A percentile compares a stretch with the other conserved stretches of the same genome.
phyloP scores from a whole-genome alignment of 1,284 basidiomycete genomes.

The Cystobasidiaceae sp. region DNA sequence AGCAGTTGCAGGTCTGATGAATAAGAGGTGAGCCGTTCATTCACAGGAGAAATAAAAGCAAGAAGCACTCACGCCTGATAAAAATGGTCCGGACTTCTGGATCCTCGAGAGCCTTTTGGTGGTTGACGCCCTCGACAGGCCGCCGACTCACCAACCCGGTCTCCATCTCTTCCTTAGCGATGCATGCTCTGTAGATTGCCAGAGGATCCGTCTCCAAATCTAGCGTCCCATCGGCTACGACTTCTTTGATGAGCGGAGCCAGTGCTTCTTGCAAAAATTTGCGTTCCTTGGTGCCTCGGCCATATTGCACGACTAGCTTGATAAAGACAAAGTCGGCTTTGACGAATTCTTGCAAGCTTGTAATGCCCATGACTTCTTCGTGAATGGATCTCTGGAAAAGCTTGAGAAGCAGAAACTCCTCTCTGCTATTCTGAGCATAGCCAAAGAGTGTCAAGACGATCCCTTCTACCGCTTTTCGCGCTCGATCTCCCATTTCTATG shows the following conservation, averaged over 20 bases:
- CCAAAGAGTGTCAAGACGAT: constrained; percentile 88
- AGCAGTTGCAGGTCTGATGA: constrained; percentile 78
- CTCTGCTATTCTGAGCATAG: constrained; percentile 88
- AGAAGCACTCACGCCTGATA: constrained; percentile 78
- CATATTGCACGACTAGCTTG: constrained; percentile 82
- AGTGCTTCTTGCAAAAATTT: constrained; percentile 77
- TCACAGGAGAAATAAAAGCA: not conserved
- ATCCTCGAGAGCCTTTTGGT: constrained; percentile 77
- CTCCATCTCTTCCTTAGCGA: constrained; percentile 80
- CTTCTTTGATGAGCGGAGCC: constrained; percentile 65
- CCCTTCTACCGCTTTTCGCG: constrained; percentile 65
- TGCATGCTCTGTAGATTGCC: constrained; percentile 66
- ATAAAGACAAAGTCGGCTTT: constrained; percentile 68
- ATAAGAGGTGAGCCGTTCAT: not conserved
- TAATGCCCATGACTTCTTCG: constrained; percentile 65
- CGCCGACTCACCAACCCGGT: constrained; percentile 64
- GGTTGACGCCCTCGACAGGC: constrained; percentile 65
- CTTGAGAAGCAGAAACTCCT: constrained; percentile 89
- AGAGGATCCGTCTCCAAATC: constrained; percentile 82
- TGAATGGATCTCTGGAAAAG: constrained; percentile 83
- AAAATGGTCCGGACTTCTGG: constrained; percentile 60
- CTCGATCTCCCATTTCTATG: constrained; percentile 50
- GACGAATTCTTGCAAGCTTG: constrained; percentile 60
- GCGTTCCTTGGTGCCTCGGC: constrained; percentile 71
- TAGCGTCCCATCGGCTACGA: constrained; percentile 67